Evolutionary conservation across 2,329 filamentous ascomycete species (phyloP).

Genomic region (Shiraia sp.): DNA sequence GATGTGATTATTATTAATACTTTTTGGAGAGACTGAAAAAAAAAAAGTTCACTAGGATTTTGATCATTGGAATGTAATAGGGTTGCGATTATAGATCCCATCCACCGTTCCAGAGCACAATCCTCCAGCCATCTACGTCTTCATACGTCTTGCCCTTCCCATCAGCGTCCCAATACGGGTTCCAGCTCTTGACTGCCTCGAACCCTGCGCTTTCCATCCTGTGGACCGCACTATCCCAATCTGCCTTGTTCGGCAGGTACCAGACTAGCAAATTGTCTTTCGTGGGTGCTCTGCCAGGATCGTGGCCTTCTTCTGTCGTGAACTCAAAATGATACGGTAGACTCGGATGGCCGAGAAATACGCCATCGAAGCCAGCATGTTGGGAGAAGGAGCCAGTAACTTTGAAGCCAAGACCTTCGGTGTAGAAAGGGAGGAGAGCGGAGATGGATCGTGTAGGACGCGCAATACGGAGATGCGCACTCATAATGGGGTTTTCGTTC

Average conservation of each 20-base stretch:
- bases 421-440: conserved; percentile 49
- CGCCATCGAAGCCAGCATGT: conserved; percentile 48
- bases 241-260: conserved; percentile 43
- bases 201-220: conserved; percentile 45
- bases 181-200: conserved; percentile 44
- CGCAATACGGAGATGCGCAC: conserved; percentile 46
- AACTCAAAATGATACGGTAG: conserved; percentile 52
- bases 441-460: conserved; percentile 48
- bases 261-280: conserved; percentile 53
- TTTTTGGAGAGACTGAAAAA: too few relatives aligned
- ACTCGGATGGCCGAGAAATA: conserved; percentile 48
- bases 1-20: too few relatives aligned
- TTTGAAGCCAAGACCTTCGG: conserved; percentile 47
- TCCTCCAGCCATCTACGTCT: conserved; percentile 52
- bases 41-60: too few relatives aligned
- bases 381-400: conserved; percentile 40
- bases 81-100: too few relatives aligned
- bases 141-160: conserved; percentile 50
- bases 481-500: conserved; percentile 8
- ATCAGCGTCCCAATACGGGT: conserved; percentile 50
- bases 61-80: too few relatives aligned
- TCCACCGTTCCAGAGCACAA: conserved; percentile 46
- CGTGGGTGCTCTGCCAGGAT: conserved; percentile 44
- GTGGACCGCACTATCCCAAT: conserved; percentile 35
- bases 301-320: conserved; percentile 41